phyloP scores from a whole-genome alignment of 2,329 filamentous ascomycete species.

The Trichoderma hamatum region DNA sequence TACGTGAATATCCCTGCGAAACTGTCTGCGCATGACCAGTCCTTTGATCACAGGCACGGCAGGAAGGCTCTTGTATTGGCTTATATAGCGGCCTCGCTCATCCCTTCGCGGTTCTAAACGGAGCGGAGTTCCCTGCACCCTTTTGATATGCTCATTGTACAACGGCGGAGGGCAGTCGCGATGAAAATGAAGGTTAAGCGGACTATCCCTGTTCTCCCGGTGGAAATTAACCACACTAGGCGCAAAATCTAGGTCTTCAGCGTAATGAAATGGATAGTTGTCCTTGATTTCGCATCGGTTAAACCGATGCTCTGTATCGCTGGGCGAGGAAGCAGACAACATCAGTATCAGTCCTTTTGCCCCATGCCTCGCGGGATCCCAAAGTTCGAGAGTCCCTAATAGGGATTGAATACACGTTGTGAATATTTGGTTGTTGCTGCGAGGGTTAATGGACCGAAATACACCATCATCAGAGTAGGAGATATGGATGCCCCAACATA shows the following conservation, averaged over 20 bases:
- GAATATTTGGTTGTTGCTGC: slow-evolving; percentile 13
- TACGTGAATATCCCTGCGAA: slow-evolving; percentile 1
- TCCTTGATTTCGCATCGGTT: slow-evolving; percentile 11
- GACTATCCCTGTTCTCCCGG: neutral
- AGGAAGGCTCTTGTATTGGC: neutral
- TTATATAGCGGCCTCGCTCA: neutral
- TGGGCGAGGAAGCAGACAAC: slow-evolving; percentile 17
- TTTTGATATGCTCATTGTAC: neutral
- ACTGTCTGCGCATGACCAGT: slow-evolving; percentile 19
- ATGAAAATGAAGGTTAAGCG: neutral
- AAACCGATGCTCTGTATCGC: slow-evolving; percentile 19
- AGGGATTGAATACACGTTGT: slow-evolving; percentile 14
- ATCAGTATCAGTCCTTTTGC: neutral
- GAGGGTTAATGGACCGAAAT: neutral
- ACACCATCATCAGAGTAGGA: neutral
- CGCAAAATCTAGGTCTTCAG: slow-evolving; percentile 9
- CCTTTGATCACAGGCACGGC: slow-evolving; percentile 7
- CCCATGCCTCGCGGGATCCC: slow-evolving; percentile 8
- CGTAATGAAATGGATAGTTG: slow-evolving; percentile 16
- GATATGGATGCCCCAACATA: neutral
- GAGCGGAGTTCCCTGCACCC: slow-evolving; percentile 12
- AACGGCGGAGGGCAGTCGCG: neutral
- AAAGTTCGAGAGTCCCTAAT: slow-evolving; percentile 7
- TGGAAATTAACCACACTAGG: slow-evolving; percentile 8
- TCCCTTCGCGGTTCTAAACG: neutral